Evolutionary conservation across 2,329 filamentous ascomycete genomes (phyloP).

Genomic region (Pyrenophora teres): DNA sequence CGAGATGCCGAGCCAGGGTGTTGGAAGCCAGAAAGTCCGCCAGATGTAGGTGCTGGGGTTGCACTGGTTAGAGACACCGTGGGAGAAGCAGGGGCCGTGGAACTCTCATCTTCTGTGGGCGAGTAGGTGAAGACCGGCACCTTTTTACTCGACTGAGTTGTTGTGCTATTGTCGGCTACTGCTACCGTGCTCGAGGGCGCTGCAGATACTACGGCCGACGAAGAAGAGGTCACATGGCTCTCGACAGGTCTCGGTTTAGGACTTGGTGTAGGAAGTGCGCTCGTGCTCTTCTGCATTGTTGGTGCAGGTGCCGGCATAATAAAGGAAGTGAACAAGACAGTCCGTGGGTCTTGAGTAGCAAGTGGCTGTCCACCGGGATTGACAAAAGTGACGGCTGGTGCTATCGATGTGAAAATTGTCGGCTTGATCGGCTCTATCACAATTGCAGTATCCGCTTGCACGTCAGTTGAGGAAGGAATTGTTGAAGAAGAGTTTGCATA

Average conservation of each 20-base stretch:
- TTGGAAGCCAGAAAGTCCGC: slow-evolving; percentile 28
- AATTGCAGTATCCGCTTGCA: slow-evolving; percentile 40
- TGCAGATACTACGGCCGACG: slow-evolving; percentile 5
- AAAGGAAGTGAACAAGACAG: slow-evolving; percentile 38
- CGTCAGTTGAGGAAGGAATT: slow-evolving; percentile 13
- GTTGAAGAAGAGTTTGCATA: slow-evolving; percentile 30
- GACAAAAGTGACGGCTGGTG: slow-evolving; percentile 41
- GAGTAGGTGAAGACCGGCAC: slow-evolving; percentile 34
- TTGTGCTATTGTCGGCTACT: slow-evolving; percentile 19
- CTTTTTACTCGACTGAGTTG: slow-evolving; percentile 19
- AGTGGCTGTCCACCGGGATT: slow-evolving; percentile 39
- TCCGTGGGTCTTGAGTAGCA: slow-evolving; percentile 35
- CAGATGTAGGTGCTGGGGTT: slow-evolving; percentile 15
- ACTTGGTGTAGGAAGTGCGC: slow-evolving; percentile 9
- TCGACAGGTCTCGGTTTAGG: slow-evolving; percentile 9
- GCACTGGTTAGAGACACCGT: slow-evolving; percentile 13
- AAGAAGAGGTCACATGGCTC: slow-evolving; percentile 8
- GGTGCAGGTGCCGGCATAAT: slow-evolving; percentile 31
- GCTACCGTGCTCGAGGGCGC: slow-evolving; percentile 18
- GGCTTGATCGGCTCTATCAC: slow-evolving; percentile 40
- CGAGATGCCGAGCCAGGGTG: slow-evolving; percentile 16
- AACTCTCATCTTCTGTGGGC: slow-evolving; percentile 23
- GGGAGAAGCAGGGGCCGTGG: slow-evolving; percentile 8
- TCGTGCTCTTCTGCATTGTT: slow-evolving; percentile 18
- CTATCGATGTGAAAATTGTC: slow-evolving; percentile 33